Evolutionary conservation across 257 asterid genomes (phyloP).

Genomic region (Solanum chmielewskii): DNA sequence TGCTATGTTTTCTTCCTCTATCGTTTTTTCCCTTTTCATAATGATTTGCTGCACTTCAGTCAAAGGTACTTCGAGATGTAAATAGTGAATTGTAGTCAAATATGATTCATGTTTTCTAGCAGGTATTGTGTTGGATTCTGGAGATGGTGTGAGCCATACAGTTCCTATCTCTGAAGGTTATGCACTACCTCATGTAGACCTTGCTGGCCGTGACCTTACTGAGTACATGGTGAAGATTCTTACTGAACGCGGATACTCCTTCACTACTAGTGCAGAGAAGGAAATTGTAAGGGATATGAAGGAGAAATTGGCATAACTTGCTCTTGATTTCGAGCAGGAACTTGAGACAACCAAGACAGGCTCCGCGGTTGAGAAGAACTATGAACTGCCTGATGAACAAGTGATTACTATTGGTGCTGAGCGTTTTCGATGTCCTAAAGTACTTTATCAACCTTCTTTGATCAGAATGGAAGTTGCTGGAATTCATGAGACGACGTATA

Average conservation of each 20-base stretch:
- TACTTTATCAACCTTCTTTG: slow-evolving; percentile 1
- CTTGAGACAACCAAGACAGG: slow-evolving; percentile 6
- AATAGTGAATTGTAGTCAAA: background rate
- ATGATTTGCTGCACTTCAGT: no score
- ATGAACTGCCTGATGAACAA: slow-evolving; percentile 3
- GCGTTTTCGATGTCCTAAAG: slow-evolving; percentile 8
- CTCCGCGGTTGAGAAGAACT: background rate
- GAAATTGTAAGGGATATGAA: slow-evolving; percentile 18
- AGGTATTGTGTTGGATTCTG: slow-evolving; percentile 16
- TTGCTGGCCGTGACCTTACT: slow-evolving; percentile 15
- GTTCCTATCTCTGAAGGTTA: slow-evolving; percentile 18
- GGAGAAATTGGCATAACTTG: slow-evolving; percentile 14
- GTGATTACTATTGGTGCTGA: slow-evolving; percentile 6
- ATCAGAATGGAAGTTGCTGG: slow-evolving; percentile 11
- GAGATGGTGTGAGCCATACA: slow-evolving; percentile 22
- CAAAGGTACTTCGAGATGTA: background rate
- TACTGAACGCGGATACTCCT: slow-evolving; percentile 15
- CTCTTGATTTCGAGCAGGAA: slow-evolving; percentile 14
- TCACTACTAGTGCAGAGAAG: slow-evolving; percentile 12
- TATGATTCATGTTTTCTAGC: background rate
- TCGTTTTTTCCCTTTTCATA: background rate
- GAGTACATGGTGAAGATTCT: slow-evolving; percentile 14
- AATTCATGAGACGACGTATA: slow-evolving; percentile 5
- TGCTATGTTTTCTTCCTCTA: background rate
- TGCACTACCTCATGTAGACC: slow-evolving; percentile 19